phyloP scores from a whole-genome alignment of 352 stramenopile species.

The Pseudoperonospora humuli region DNA sequence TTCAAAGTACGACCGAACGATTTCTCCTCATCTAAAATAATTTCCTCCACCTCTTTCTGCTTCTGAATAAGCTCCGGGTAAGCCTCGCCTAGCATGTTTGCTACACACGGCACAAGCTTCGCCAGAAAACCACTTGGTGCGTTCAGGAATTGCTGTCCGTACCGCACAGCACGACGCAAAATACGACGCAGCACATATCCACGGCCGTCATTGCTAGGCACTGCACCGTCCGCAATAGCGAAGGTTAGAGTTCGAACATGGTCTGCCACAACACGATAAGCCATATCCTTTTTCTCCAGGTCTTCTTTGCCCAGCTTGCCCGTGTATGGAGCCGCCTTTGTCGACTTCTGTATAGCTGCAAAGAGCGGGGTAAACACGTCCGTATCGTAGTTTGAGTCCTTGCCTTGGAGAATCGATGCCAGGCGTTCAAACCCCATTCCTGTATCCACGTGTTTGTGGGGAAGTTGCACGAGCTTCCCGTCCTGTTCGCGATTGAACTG shows the following conservation, averaged over 20 bases:
- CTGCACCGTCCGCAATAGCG: conserved; percentile 95
- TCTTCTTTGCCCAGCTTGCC: conserved; percentile 89
- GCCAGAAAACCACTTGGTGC: conserved; percentile 93
- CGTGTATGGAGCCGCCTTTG: conserved; percentile 70
- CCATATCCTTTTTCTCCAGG: conserved; percentile 76
- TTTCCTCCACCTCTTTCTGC: conserved; percentile 85
- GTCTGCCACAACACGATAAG: conserved; percentile 95
- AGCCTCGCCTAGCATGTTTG: conserved; percentile 89
- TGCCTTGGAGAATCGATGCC: conserved; percentile 88
- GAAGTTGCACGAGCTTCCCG: conserved; percentile 85
- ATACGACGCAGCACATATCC: conserved; percentile 98
- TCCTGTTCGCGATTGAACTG: conserved; percentile 95
- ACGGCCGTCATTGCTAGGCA: conserved; percentile 95
- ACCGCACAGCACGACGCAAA: conserved; percentile 94
- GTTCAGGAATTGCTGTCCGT: conserved; percentile 97
- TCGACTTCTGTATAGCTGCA: conserved; percentile 83
- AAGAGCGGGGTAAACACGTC: conserved; percentile 98
- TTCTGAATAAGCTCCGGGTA: conserved; percentile 95
- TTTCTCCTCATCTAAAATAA: conserved; percentile 96
- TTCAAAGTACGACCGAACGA: conserved; percentile 93
- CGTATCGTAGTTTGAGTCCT: conserved; percentile 98
- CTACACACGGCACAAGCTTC: conserved; percentile 90
- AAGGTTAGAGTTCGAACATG: conserved; percentile 97
- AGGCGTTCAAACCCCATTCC: conserved; percentile 98
- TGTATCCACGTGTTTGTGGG: conserved; percentile 97